phyloP scores from a whole-genome alignment of 768 basidiomycete genomes.

The Cystobasidium onofrii region DNA sequence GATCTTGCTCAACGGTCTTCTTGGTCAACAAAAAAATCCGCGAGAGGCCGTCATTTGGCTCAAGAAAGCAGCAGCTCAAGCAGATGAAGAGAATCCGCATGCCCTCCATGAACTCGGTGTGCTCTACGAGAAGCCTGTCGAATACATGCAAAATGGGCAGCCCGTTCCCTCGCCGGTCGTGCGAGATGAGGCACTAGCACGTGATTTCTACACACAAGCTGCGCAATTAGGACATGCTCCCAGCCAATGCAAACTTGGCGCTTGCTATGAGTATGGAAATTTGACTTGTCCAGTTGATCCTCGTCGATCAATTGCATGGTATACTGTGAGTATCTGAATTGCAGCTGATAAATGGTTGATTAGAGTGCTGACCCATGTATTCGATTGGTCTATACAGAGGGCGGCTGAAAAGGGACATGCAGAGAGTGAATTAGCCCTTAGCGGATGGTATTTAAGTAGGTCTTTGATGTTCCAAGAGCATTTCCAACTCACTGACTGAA shows the following conservation, averaged over 20 bases:
- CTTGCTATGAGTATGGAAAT: conserved; percentile 86
- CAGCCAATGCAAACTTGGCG: conserved; percentile 89
- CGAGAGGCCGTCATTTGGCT: conserved; percentile 93
- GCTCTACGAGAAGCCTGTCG: conserved; percentile 57
- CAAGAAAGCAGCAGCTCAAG: conserved; percentile 87
- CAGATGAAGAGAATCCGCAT: conserved; percentile 96
- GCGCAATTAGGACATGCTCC: conserved; percentile 88
- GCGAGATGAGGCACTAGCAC: conserved; percentile 72
- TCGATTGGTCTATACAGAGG: conserved; percentile 44
- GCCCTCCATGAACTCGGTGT: conserved; percentile 53
- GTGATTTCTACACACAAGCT: conserved; percentile 76
- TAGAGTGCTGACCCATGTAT: not conserved
- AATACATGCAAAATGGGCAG: conserved; percentile 31
- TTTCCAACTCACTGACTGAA: conserved; percentile 4
- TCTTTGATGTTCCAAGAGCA: not conserved
- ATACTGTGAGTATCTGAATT: conserved; percentile 55
- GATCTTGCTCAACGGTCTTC: conserved; percentile 75
- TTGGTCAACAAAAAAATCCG: conserved; percentile 73
- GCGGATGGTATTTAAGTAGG: conserved; percentile 88
- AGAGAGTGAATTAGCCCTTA: conserved; percentile 88
- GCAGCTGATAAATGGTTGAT: not conserved
- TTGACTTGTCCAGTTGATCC: conserved; percentile 88
- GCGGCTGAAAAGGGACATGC: conserved; percentile 94
- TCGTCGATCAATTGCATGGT: conserved; percentile 91
- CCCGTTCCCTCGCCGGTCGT: conserved; percentile 57